Conservation (phyloP, 495 filamentous ascomycete genomes). For the Gamarada debralockiae region DNA sequence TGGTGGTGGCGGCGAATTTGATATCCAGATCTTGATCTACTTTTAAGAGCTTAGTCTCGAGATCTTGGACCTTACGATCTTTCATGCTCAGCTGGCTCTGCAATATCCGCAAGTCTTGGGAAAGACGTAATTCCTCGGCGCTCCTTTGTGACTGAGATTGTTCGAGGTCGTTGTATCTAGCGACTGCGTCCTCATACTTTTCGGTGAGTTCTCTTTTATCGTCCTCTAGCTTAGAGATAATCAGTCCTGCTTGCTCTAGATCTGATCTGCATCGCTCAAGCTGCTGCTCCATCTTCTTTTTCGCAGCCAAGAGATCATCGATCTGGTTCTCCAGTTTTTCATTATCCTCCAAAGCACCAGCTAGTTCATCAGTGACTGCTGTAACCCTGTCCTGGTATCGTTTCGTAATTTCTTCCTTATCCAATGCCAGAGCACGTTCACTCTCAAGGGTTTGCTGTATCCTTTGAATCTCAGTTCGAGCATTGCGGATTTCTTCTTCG, state of each 20-base stretch:
- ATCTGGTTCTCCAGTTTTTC: slow-evolving; percentile 91
- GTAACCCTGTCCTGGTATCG: slow-evolving; percentile 84
- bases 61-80: slow-evolving; percentile 83
- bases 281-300: slow-evolving; percentile 84
- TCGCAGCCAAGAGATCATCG: slow-evolving; percentile 82
- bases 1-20: slow-evolving; percentile 77
- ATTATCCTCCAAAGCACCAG: slow-evolving; percentile 91
- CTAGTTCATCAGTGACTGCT: slow-evolving; percentile 86
- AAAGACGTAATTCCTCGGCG: slow-evolving; percentile 65
- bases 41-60: slow-evolving; percentile 80
- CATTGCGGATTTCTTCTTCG: slow-evolving; percentile 88
- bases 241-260: slow-evolving; percentile 84
- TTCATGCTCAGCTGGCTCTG: slow-evolving; percentile 87
- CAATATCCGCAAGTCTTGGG: slow-evolving; percentile 84
- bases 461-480: slow-evolving; percentile 79
- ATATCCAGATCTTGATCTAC: slow-evolving; percentile 87
- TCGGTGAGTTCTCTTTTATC: slow-evolving; percentile 74
- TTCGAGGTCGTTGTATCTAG: slow-evolving; percentile 62
- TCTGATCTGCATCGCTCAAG: slow-evolving; percentile 73
- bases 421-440: slow-evolving; percentile 87
- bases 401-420: slow-evolving; percentile 98
- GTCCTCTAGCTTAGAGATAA: slow-evolving; percentile 78
- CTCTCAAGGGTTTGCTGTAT: slow-evolving; percentile 93
- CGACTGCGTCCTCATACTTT: slow-evolving; percentile 64
- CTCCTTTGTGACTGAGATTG: slow-evolving; percentile 63